Base-by-base conservation (phyloP, 208 protist species). In the Blechomonas ayalai region DNA sequence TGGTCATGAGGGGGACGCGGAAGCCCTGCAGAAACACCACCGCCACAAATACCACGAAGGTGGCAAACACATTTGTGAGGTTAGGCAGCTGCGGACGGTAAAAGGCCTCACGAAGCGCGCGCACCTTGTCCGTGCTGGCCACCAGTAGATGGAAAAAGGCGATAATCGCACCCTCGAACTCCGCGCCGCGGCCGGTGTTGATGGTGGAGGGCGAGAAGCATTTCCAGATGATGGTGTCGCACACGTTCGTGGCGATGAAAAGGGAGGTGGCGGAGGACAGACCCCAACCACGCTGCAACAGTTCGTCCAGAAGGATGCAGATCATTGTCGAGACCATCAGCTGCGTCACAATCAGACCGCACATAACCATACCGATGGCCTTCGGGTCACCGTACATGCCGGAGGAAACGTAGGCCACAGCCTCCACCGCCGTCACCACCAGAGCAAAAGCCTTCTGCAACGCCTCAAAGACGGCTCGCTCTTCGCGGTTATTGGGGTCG, bases 11-110 rank as follows among this genome's bases (percentile, higher is more conserved):
- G 24, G 92, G 95, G 23, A 99, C 96, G 25, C 92, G 80, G 86
- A 99, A 99, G 67, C 98, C 97, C 64, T 99, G 98, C 70, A 99
- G 98, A 84, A 99, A 99, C 52, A 99, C 97, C 34, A 99, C 98
- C 26, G 99, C 75, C 4, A 97, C 56, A 62, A 99, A 99, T 27
- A 99, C 91, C 9, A 99, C 60, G 37, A 98, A 49, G 19, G 99
- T 99, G 15, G 98, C 95, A 22, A 99, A 67, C n/a, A 99, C 67
- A 73, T 99, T 99, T 32, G 95, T 98, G 18, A 99, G 52, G 77
- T 99, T 99, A 44, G 98, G 98, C 42, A 99, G 83, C 69, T 99
- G 95, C 47, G 91, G 87, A 36, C 99, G 81, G 82, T 99, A 99
- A 61, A 99, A 99, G 16, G 98, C 98, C 68, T 99, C 96, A 41